A percentile compares a stretch with the other conserved stretches of the same genome.
These are phyloP conservation scores for Rubroboletus satanas DNA, from an alignment of 768 basidiomycete genomes.

Conservation along the genomic window DNA sequence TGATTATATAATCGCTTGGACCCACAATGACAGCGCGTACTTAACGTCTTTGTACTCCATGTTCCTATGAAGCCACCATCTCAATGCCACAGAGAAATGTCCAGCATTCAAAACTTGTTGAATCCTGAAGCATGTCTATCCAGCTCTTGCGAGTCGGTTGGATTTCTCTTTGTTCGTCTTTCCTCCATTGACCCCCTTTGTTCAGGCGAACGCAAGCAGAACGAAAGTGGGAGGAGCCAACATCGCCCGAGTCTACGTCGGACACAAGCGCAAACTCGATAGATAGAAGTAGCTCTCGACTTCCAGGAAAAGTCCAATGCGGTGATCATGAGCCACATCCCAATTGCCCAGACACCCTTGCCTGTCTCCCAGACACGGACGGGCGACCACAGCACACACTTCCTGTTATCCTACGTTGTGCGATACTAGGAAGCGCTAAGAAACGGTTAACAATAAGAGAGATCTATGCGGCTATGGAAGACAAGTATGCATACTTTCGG, in stretches of 20 bases:
- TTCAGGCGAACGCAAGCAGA: slow-evolving; percentile 23
- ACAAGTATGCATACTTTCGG: slow-evolving; percentile 77
- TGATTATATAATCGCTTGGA: slow-evolving; percentile 32
- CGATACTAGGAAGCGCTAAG: slow-evolving; percentile 73
- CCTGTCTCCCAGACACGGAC: slow-evolving; percentile 74
- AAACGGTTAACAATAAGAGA: slow-evolving; percentile 79
- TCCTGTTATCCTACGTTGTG: slow-evolving; percentile 80
- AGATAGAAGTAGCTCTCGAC: slow-evolving; percentile 17
- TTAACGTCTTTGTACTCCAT: background rate
- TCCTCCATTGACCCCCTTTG: slow-evolving; percentile 26
- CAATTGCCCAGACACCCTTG: slow-evolving; percentile 73
- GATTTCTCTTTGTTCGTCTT: slow-evolving; percentile 2
- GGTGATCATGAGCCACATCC: slow-evolving; percentile 61
- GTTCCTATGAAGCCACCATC: slow-evolving; percentile 13
- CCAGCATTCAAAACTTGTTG: slow-evolving; percentile 52
- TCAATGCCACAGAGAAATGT: slow-evolving; percentile 40
- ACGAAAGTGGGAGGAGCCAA: slow-evolving; percentile 26
- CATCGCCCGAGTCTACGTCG: slow-evolving; percentile 35
- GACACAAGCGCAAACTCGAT: slow-evolving; percentile 32
- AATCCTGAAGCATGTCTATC: slow-evolving; percentile 48
- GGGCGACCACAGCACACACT: slow-evolving; percentile 81
- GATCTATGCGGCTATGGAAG: slow-evolving; percentile 84
- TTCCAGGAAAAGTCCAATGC: slow-evolving; percentile 24
- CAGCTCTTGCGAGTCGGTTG: slow-evolving; percentile 41
- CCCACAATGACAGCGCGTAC: slow-evolving; percentile 29